Evolutionary conservation across 805 yeast species (phyloP).

Genomic region (Yarrowia phangngaensis): DNA sequence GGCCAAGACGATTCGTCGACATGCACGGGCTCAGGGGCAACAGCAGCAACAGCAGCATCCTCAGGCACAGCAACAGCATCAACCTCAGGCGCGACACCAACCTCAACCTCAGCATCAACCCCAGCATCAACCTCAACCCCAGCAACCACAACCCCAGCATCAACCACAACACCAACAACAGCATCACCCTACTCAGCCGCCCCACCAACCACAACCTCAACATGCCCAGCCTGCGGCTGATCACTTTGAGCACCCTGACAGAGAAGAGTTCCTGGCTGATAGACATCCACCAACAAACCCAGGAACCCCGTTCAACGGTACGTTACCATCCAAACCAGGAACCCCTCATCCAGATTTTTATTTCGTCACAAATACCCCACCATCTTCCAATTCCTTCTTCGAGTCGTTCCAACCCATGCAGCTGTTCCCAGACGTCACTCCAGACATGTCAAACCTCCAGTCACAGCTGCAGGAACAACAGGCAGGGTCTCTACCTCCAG

Average conservation of each 20-base stretch:
- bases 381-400: conserved; percentile 39
- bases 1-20: conserved; percentile 23
- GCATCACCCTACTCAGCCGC: not conserved
- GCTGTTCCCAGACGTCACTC: conserved; percentile 45
- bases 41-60: conserved; percentile 5
- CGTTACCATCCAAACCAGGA: conserved; percentile 14
- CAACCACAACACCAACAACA: conserved; percentile 5
- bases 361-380: conserved; percentile 37
- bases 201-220: not conserved
- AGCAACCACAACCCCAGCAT: conserved; percentile 4
- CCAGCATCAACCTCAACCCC: conserved; percentile 4
- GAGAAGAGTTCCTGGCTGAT: conserved; percentile 5
- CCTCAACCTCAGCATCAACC: not conserved
- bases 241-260: not conserved
- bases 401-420: conserved; percentile 57
- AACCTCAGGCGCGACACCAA: conserved; percentile 6
- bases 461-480: conserved; percentile 8
- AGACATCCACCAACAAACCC: conserved; percentile 13
- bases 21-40: not conserved
- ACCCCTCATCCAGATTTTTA: conserved; percentile 36
- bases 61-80: not conserved
- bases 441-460: conserved; percentile 15
- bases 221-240: not conserved
- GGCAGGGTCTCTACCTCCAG: conserved; percentile 3
- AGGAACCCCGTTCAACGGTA: conserved; percentile 18